Base-by-base conservation (phyloP, 2,329 filamentous ascomycete genomes). In the Coccinonectria pachysandricola region DNA sequence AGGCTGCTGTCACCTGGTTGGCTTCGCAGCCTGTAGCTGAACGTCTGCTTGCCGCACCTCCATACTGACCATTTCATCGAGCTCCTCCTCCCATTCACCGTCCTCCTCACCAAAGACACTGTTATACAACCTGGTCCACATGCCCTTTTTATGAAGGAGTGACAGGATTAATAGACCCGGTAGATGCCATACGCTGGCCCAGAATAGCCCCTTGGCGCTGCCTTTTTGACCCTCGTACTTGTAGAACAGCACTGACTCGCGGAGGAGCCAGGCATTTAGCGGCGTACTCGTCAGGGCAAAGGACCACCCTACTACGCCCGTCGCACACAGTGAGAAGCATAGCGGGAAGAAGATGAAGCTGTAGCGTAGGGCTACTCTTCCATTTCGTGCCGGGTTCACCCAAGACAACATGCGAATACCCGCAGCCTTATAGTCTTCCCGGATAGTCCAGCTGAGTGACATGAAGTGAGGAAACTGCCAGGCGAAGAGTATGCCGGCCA, bases 401-500 rank as follows among this genome's bases (percentile, higher is more conserved):
- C 87, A 96, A 24, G 71, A 74, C 4, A 96, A 65, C 91, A 80
- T 80, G 37, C 67, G 65, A 46, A 79, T 67, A 7, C 74, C 75
- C 0, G 71, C 75, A 8, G 61, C 64, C 39, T 76, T 79, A 64
- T 98, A 98, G 53, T 98, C 91, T 7, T 92, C 78, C 12, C 85
- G 70, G 34, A 96, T 93, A 4, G 73, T 66, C 72, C 88, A 92
- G 23, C 82, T 87, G 12, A 98, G 66, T 1, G 87, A 80, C 68
- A 95, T 96, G 62, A 98, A 98, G 58, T 98, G 91, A 3, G 91
- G 86, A 49, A 98, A 96, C 51, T 98, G 88, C 91, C 91, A 98
- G 8, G 86, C 80, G 41, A 94, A 93, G 5, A 98, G 64, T 6
- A 96, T 60, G 0, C 69, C 75, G 1, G 84, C 88, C 9, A 95